These are phyloP conservation scores for Tulasnella sp. DNA, from an alignment of 768 basidiomycete genomes.

Conservation along the genomic window DNA sequence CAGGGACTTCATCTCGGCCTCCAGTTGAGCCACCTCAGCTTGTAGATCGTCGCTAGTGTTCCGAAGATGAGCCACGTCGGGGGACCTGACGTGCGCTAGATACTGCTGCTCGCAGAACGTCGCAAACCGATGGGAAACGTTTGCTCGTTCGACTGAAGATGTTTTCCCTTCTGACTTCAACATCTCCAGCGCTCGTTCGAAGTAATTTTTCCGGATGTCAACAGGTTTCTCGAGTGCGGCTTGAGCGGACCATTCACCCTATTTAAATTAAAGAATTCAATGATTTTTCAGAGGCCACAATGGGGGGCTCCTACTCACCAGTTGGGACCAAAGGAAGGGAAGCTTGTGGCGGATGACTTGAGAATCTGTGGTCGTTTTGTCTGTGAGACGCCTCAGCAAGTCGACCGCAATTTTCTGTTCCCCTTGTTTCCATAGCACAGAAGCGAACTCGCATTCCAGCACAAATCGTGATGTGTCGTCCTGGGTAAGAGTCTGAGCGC, in stretches of 20 bases:
- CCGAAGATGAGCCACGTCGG: constrained; percentile 69
- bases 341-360: constrained; percentile 18
- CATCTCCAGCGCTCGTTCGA: constrained; percentile 60
- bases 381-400: constrained; percentile 54
- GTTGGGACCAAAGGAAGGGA: constrained; percentile 52
- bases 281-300: neutral
- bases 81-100: constrained; percentile 65
- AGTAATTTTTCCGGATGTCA: constrained; percentile 70
- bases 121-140: constrained; percentile 78
- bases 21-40: constrained; percentile 64
- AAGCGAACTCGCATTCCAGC: constrained; percentile 80
- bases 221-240: constrained; percentile 80
- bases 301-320: constrained; percentile 53
- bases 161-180: constrained; percentile 33
- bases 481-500: constrained; percentile 65
- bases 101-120: constrained; percentile 90
- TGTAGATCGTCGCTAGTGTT: constrained; percentile 73
- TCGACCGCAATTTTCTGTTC: constrained; percentile 85
- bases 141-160: constrained; percentile 38
- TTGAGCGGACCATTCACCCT: constrained; percentile 92
- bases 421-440: constrained; percentile 84
- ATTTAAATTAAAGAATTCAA: neutral
- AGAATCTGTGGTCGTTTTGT: constrained; percentile 7
- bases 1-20: constrained; percentile 43
- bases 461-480: constrained; percentile 50